phyloP scores from a whole-genome alignment of 2,329 filamentous ascomycete genomes.

The Coleophoma eucalyptorum region DNA sequence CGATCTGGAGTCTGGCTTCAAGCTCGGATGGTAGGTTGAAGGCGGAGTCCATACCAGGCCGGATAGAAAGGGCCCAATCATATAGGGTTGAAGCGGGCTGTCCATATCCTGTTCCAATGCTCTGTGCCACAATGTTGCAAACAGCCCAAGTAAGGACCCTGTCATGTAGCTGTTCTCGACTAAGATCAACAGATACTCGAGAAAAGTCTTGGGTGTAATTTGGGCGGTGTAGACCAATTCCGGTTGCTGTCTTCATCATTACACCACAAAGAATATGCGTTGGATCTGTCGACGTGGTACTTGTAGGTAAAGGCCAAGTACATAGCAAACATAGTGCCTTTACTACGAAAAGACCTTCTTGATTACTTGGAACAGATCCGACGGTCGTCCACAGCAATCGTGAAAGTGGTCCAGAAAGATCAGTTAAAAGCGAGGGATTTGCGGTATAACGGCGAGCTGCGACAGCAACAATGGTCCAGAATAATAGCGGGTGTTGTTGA shows the following conservation, averaged over 20 bases:
- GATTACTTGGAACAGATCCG: constrained; percentile 71
- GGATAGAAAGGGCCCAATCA: constrained; percentile 66
- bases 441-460: constrained; percentile 67
- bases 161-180: constrained; percentile 76
- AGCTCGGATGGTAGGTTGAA: constrained; percentile 59
- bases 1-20: constrained; percentile 65
- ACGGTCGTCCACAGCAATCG: constrained; percentile 74
- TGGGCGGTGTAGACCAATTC: constrained; percentile 76
- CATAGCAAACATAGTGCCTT: constrained; percentile 78
- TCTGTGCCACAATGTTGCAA: constrained; percentile 80
- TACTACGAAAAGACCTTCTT: constrained; percentile 58
- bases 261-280: constrained; percentile 75
- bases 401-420: constrained; percentile 65
- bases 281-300: constrained; percentile 73
- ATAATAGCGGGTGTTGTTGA: constrained; percentile 73
- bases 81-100: constrained; percentile 76
- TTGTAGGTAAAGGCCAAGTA: constrained; percentile 80
- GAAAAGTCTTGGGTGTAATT: constrained; percentile 83
- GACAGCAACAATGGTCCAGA: constrained; percentile 79
- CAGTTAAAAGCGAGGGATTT: constrained; percentile 57
- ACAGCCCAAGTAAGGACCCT: constrained; percentile 79
- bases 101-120: constrained; percentile 78
- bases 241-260: constrained; percentile 85
- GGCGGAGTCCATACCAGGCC: constrained; percentile 55
- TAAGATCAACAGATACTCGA: constrained; percentile 67